Base-by-base conservation (phyloP, 139 green algal species). In the Auxenochlorella pyrenoidosa region DNA sequence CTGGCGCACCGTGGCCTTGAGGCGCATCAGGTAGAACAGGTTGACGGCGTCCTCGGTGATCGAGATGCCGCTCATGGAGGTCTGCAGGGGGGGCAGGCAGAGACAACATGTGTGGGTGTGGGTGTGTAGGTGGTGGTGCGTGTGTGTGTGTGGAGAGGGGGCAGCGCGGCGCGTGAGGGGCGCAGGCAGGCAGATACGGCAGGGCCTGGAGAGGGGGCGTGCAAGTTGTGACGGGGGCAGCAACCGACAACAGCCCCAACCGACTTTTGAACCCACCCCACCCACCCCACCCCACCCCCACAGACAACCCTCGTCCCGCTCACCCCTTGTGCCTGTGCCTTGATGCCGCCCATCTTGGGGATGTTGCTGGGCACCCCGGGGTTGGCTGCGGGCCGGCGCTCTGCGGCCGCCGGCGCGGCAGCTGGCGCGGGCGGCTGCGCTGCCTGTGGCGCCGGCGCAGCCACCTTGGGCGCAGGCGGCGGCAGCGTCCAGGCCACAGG, bases 21-120 rank as follows among this genome's bases (percentile, higher is more conserved):
- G 93, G 88, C 96, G 96, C 86, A 98, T 97, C 81, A 94, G 91
- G 83, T 96, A 97, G 89, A 94, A 98, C 72, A 97, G 89, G 90
- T 97, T 95, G 63, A 98, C 89, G n/a, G 93, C 95, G 71, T 96
- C 91, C 6, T 96, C 94, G 24, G 87, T 89, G 6, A 98, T 87
- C 15, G 76, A 75, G 79, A 98, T 98, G 41, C 96, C 96, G 75
- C 94, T 95, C 96, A 98, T 98, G 40, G 96, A 98, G 24, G 90
- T 95, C 94, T 97, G 90, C 43, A 81, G 30, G 26, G 65, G n/a
- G n/a, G n/a, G n/a, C n/a, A n/a, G n/a, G n/a, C n/a, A 76, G 26
- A 58, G 0, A 2, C n/a, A 51, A 34, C 22, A 36, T 41, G 4
- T 38, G 5, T 40, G 12, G 28, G 40, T 68, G 60, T 54, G 47